A percentile compares a stretch with the other conserved stretches of the same genome.
Conservation (phyloP, 106 monocot genomes). For the Dendrobium officinale region DNA sequence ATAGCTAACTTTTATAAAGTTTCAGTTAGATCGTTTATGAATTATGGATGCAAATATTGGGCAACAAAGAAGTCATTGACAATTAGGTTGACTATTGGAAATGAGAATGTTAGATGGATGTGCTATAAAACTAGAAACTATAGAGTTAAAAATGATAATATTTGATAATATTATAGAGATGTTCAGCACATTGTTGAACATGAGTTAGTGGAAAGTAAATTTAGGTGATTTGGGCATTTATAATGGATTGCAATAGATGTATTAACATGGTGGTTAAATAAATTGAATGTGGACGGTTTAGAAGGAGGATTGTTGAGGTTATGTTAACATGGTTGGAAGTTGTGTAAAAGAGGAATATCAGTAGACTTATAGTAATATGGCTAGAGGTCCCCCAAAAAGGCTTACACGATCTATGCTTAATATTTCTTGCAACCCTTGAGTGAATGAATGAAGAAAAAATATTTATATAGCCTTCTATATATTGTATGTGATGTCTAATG, state of each 20-base stretch:
- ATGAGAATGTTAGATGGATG: background rate
- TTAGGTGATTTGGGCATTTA: background rate
- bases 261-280: background rate
- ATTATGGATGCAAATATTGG: background rate
- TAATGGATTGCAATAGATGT: background rate
- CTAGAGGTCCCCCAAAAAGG: no score
- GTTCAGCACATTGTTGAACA: background rate
- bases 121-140: background rate
- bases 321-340: background rate
- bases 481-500: background rate
- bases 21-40: background rate
- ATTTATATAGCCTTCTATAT: background rate
- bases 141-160: background rate
- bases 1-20: background rate
- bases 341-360: background rate
- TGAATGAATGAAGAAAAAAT: background rate
- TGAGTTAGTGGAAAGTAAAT: background rate
- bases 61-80: background rate
- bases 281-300: background rate
- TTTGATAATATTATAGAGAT: background rate
- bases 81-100: background rate
- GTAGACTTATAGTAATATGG: background rate
- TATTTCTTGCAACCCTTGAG: background rate
- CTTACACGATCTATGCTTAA: background rate
- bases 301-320: background rate